Percentiles rank a stretch among this genome's conserved stretches.
Evolutionary conservation across 352 stramenopile genomes (phyloP).

Genomic region (Paralagenidium karlingii): DNA sequence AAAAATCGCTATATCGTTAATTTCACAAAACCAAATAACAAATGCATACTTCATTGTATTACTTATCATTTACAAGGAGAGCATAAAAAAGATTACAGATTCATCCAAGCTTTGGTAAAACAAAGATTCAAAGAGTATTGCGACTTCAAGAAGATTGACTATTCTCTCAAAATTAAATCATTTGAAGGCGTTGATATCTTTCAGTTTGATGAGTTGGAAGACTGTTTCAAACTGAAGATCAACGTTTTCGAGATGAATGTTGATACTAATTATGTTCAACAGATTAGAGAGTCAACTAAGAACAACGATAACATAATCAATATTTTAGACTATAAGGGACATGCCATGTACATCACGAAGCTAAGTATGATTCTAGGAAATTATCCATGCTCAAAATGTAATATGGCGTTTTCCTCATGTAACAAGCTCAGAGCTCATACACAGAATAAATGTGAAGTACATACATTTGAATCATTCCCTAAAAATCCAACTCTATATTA

Average conservation of each 20-base stretch:
- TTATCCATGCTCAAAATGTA: too few species aligned
- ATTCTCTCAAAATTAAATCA: neutral
- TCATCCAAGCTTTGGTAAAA: too few species aligned
- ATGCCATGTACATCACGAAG: too few species aligned
- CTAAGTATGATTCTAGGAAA: too few species aligned
- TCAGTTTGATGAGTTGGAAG: slow-evolving; percentile 6
- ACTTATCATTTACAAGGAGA: slow-evolving; percentile 2
- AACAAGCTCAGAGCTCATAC: too few species aligned
- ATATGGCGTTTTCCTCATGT: too few species aligned
- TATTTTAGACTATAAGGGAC: too few species aligned
- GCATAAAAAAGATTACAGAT: too few species aligned
- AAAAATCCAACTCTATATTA: slow-evolving; percentile 5
- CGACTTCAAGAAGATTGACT: too few species aligned
- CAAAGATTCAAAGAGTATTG: slow-evolving; percentile 1
- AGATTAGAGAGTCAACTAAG: neutral
- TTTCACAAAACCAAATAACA: slow-evolving; percentile 2
- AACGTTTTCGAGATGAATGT: slow-evolving; percentile 2
- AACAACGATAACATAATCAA: neutral
- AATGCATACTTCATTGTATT: slow-evolving; percentile 8
- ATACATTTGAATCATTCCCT: neutral
- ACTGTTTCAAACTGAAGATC: slow-evolving; percentile 4
- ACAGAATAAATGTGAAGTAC: too few species aligned
- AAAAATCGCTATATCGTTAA: slow-evolving; percentile 3
- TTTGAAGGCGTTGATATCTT: slow-evolving; percentile 7
- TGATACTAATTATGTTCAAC: neutral